Evolutionary conservation across 2,329 filamentous ascomycete genomes (phyloP).

Genomic region (Diaporthe sp.): DNA sequence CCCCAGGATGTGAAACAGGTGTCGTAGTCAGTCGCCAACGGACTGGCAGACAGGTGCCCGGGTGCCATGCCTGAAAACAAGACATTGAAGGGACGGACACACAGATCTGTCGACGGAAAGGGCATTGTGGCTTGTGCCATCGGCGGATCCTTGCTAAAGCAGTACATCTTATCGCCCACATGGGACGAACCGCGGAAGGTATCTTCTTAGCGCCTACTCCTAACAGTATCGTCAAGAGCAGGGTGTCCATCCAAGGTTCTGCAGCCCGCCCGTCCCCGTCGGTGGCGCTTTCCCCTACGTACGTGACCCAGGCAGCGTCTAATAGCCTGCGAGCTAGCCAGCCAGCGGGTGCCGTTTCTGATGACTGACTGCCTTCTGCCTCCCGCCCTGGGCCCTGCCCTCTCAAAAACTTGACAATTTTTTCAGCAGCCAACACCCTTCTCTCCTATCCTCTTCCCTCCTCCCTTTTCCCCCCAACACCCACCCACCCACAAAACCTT

Average conservation of each 20-base stretch:
- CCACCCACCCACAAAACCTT: conserved; percentile 49
- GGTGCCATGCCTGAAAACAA: background rate
- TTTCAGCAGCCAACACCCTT: conserved; percentile 44
- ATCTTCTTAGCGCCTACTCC: background rate
- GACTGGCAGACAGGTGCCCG: background rate
- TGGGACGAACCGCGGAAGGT: background rate
- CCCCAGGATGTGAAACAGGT: background rate
- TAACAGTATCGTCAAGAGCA: background rate
- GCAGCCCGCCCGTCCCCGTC: background rate
- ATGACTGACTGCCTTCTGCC: conserved; percentile 20
- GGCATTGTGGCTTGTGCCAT: conserved; percentile 25
- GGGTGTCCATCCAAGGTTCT: background rate
- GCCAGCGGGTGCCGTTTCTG: conserved; percentile 22
- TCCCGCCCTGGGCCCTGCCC: conserved; percentile 41
- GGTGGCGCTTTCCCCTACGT: conserved; percentile 32
- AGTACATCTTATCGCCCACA: conserved; percentile 22
- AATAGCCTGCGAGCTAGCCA: background rate
- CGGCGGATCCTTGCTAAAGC: background rate
- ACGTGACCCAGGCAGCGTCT: conserved; percentile 37
- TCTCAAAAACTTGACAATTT: conserved; percentile 44
- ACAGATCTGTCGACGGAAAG: conserved; percentile 28
- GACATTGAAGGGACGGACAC: conserved; percentile 7
- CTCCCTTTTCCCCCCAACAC: conserved; percentile 45
- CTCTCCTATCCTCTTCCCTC: conserved; percentile 39
- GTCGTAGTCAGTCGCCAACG: background rate